Evolutionary conservation across 305 asterid genomes (phyloP).

Genomic region (Coffea humblotiana): DNA sequence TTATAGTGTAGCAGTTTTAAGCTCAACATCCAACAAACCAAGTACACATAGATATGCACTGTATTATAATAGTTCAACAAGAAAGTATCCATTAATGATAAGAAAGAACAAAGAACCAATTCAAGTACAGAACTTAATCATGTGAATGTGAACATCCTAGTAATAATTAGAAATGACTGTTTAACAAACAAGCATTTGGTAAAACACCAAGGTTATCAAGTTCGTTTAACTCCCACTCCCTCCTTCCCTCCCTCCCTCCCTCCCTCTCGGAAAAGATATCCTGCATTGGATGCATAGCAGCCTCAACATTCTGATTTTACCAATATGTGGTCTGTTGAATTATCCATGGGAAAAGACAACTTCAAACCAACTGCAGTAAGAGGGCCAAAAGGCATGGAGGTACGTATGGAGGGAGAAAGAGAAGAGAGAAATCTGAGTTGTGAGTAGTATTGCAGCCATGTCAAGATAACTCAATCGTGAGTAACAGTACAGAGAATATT

Average conservation of each 20-base stretch:
- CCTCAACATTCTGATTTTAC: neutral
- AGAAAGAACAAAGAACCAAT: neutral
- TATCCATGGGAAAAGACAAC: too few relatives aligned
- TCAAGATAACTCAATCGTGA: neutral
- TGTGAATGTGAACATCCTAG: neutral
- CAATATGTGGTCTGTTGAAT: neutral
- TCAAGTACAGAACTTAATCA: neutral
- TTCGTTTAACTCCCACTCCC: too few relatives aligned
- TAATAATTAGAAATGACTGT: neutral
- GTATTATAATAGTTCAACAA: neutral
- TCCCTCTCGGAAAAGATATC: neutral
- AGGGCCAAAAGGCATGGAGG: too few relatives aligned
- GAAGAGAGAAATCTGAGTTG: too few relatives aligned
- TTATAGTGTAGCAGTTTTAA: neutral
- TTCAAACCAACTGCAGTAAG: too few relatives aligned
- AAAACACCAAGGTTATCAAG: neutral
- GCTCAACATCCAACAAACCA: neutral
- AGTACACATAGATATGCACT: slow-evolving; percentile 1
- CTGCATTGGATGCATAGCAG: neutral
- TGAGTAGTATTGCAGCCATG: neutral
- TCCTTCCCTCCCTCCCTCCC: too few relatives aligned
- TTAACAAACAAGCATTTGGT: neutral
- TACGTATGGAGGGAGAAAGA: neutral
- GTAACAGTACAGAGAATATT: neutral
- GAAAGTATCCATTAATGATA: neutral